Evolutionary conservation across 768 basidiomycete genomes (phyloP).

Genomic region (Suillus variegatus): DNA sequence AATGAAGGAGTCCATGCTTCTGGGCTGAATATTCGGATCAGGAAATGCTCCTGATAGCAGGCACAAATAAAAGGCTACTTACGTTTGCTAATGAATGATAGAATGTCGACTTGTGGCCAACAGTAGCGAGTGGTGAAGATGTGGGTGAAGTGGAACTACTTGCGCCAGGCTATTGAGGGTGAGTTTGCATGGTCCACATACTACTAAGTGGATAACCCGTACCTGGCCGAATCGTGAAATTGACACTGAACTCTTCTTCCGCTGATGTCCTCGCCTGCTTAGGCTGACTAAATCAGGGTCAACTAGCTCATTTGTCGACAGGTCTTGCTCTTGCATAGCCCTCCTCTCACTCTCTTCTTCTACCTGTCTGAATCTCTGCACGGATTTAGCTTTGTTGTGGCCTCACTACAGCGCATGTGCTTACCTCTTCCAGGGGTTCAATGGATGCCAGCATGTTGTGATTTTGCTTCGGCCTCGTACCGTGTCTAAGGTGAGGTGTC

Average conservation of each 20-base stretch:
- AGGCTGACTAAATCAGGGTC: constrained; percentile 19
- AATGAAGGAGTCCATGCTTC: constrained; percentile 45
- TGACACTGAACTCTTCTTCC: constrained; percentile 51
- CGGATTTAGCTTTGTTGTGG: background rate
- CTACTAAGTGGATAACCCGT: constrained; percentile 14
- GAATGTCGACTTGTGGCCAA: constrained; percentile 48
- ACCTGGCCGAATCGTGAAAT: constrained; percentile 66
- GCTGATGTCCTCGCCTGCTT: constrained; percentile 35
- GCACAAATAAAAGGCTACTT: constrained; percentile 16
- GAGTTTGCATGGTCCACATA: constrained; percentile 4
- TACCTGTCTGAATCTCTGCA: constrained; percentile 57
- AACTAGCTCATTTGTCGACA: constrained; percentile 17
- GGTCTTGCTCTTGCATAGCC: constrained; percentile 38
- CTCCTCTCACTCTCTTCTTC: constrained; percentile 58
- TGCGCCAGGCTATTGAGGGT: constrained; percentile 18
- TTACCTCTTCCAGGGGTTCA: constrained; percentile 32
- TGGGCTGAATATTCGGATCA: constrained; percentile 37
- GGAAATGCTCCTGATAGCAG: constrained; percentile 11
- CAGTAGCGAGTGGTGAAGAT: constrained; percentile 38
- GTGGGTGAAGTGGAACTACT: constrained; percentile 19
- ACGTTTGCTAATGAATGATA: constrained; percentile 49
- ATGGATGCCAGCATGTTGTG: constrained; percentile 24
- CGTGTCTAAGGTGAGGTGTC: background rate
- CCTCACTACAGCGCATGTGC: constrained; percentile 13
- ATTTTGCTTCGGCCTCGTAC: background rate